Conservation (phyloP, 2,329 filamentous ascomycete species). For the Blastomyces emzantsi region DNA sequence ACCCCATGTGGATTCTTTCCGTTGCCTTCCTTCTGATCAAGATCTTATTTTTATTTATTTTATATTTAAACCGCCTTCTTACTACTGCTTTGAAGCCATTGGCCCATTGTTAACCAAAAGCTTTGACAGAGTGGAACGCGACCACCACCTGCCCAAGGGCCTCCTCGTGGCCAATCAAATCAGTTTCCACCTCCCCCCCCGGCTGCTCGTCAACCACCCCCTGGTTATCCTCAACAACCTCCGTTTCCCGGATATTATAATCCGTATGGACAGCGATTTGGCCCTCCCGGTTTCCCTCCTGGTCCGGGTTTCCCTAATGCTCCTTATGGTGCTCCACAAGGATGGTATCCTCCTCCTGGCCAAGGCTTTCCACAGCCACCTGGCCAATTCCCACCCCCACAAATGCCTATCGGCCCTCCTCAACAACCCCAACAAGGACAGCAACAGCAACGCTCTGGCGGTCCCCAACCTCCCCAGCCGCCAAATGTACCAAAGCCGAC, state of each 20-base stretch:
- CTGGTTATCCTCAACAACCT: slow-evolving; percentile 35
- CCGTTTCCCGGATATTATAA: slow-evolving; percentile 39
- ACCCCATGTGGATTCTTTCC: slow-evolving; percentile 88
- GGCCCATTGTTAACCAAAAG: slow-evolving; percentile 10
- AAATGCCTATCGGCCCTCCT: slow-evolving; percentile 49
- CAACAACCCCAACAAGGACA: slow-evolving; percentile 34
- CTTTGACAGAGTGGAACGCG: slow-evolving; percentile 35
- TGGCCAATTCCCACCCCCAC: slow-evolving; percentile 56
- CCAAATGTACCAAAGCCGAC: slow-evolving; percentile 28
- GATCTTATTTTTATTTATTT: slow-evolving; percentile 13
- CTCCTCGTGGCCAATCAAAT: slow-evolving; percentile 36
- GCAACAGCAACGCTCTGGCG: slow-evolving; percentile 23
- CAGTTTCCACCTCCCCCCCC: slow-evolving; percentile 28
- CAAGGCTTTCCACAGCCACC: slow-evolving; percentile 63
- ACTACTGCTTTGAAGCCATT: background rate
- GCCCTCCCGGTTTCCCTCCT: slow-evolving; percentile 41
- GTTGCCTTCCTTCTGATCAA: slow-evolving; percentile 99
- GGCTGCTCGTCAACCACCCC: slow-evolving; percentile 29
- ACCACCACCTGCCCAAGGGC: slow-evolving; percentile 33
- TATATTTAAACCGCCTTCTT: background rate
- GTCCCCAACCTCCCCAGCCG: slow-evolving; percentile 26
- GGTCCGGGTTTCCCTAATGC: slow-evolving; percentile 62
- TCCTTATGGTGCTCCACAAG: slow-evolving; percentile 65
- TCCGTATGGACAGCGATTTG: slow-evolving; percentile 40
- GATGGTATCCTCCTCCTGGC: slow-evolving; percentile 68